Evolutionary conservation across 2,329 filamentous ascomycete species (phyloP).

Genomic region (Alternaria novae-zelandiae): DNA sequence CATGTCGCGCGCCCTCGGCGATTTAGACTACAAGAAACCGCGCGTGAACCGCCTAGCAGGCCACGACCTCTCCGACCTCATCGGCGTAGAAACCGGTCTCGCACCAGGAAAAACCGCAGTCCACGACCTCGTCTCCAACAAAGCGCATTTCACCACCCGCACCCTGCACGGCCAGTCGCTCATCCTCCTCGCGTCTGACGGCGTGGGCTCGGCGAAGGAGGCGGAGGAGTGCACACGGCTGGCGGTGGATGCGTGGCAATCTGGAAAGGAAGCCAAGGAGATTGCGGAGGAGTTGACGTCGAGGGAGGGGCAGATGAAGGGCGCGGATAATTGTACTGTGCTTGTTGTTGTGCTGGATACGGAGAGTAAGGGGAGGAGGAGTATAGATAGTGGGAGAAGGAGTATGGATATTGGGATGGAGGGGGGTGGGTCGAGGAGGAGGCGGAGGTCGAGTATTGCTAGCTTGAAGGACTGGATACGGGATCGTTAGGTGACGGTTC

Average conservation of each 20-base stretch:
- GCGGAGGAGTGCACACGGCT: constrained; percentile 24
- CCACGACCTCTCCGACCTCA: constrained; percentile 31
- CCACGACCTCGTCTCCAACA: constrained; percentile 29
- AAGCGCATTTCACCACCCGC: constrained; percentile 28
- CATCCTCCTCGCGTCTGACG: constrained; percentile 30
- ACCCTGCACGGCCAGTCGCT: constrained; percentile 24
- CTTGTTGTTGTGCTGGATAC: constrained; percentile 26
- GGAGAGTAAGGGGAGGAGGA: constrained; percentile 14
- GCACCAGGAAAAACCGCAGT: constrained; percentile 28
- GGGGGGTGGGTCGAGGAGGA: constrained; percentile 2
- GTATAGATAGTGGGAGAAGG: constrained; percentile 12
- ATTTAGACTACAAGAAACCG: constrained; percentile 30
- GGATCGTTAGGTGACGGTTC: constrained; percentile 1
- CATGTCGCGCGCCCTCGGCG: constrained; percentile 34
- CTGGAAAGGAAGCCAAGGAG: constrained; percentile 19
- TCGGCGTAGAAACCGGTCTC: constrained; percentile 31
- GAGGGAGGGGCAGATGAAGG: constrained; percentile 17
- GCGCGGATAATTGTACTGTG: constrained; percentile 33
- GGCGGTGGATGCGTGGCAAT: constrained; percentile 21
- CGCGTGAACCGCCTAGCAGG: constrained; percentile 32
- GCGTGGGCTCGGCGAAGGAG: constrained; percentile 26
- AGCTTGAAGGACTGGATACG: constrained; percentile 22
- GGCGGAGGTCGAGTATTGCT: constrained; percentile 16
- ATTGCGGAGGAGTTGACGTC: constrained; percentile 26
- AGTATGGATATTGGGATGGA: constrained; percentile 13